Evolutionary conservation across 345 rosid species (phyloP), one percentile per base, ranked within the genome.

Genomic region (Eucalyptus polybractea): DNA sequence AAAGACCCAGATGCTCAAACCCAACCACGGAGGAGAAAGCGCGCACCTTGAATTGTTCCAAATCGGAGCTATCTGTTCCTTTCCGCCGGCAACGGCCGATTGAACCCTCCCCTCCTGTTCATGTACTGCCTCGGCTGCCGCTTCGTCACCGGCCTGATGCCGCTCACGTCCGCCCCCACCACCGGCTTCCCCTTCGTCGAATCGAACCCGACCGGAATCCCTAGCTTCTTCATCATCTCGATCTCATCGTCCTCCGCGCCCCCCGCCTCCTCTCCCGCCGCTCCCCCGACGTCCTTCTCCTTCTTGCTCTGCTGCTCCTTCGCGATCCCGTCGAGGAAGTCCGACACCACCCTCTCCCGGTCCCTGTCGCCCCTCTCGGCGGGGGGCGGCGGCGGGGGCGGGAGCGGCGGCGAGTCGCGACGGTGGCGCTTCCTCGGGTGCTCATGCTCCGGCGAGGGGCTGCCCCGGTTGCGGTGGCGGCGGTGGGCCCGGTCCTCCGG

Each of bases 121-220:
- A 97, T 97, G 86, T 98, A 98, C 95, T 98, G 97, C 87, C 97
- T 90, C 0, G 99, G 99, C 95, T 95, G 99, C 69, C 99, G 92
- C 92, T 98, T 97, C 42, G 97, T 94, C 54, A 94, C 97, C 6
- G 95, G 93, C 88, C 96, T 93, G 80, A 98, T 93, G 24, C 99
- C 99, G 89, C 99, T 96, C 16, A 96, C 93, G 54, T 96, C 99
- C 7, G 97, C 96, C 13, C 99, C 98, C 10, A 90, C 87, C 49
- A 98, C 99, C 12, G 96, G 98, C 91, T 98, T 98, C 89, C 99
- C 99, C 90, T 97, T 96, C 2, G 98, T 98, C 3, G 99, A 95
- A 91, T 98, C 99, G 44, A 98, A 97, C 65, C 98, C 98, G 13
- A 92, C 93, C 2, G 99, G 99, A 91, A 98, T 97, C 91, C 99